Conservation (phyloP, 495 filamentous ascomycete species). For the Friedmanniomyces endolithicus region DNA sequence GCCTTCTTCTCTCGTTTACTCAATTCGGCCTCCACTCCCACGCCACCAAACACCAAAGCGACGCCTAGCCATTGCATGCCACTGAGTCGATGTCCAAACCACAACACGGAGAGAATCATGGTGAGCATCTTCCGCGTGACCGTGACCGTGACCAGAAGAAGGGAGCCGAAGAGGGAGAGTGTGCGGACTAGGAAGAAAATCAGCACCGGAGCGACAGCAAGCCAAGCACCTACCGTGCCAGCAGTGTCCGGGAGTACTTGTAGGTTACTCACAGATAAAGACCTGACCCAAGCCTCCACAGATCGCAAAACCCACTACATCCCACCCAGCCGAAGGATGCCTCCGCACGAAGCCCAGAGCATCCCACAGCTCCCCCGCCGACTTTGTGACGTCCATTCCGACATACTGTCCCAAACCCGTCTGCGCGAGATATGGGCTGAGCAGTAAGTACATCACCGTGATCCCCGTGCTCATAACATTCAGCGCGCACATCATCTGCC, state of each 20-base stretch:
- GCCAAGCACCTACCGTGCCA: too few species aligned
- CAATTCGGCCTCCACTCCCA: constrained; percentile 79
- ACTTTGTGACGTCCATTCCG: constrained; percentile 49
- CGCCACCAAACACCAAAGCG: constrained; percentile 82
- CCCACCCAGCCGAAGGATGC: constrained; percentile 66
- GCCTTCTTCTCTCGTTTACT: constrained; percentile 70
- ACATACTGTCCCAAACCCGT: constrained; percentile 54
- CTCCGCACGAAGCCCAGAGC: constrained; percentile 68
- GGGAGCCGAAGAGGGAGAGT: constrained; percentile 74
- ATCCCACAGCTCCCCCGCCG: constrained; percentile 55
- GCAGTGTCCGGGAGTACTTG: too few species aligned
- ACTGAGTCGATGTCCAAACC: constrained; percentile 79
- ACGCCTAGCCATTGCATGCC: constrained; percentile 88
- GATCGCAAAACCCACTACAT: constrained; percentile 81
- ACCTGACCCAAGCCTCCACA: constrained; percentile 91
- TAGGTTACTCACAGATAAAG: constrained; percentile 62
- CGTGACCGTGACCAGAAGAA: constrained; percentile 89
- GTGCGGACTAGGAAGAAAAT: constrained; percentile 55
- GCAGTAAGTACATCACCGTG: constrained; percentile 59
- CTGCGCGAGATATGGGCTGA: constrained; percentile 63
- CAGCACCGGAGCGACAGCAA: background rate
- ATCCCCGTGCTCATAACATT: constrained; percentile 70
- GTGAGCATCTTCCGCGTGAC: constrained; percentile 98
- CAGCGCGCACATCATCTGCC: constrained; percentile 99
- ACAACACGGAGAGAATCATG: constrained; percentile 90